These are phyloP conservation scores for Pholiota molesta DNA, from an alignment of 768 basidiomycete species.

Conservation along the genomic window DNA sequence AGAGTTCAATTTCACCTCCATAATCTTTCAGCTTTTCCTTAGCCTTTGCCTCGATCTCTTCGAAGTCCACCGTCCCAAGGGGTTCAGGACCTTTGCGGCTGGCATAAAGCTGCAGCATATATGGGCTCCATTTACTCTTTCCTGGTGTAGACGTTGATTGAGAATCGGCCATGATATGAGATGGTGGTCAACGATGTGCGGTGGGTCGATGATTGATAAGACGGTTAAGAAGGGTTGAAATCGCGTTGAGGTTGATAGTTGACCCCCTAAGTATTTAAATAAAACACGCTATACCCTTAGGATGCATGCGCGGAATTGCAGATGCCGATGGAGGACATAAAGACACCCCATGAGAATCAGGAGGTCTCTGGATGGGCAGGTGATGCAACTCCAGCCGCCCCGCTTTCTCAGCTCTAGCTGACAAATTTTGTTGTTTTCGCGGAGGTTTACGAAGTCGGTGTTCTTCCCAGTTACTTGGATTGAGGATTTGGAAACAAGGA, in stretches of 20 bases:
- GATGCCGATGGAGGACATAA: neutral
- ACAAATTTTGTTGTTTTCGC: neutral
- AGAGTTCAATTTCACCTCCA: constrained; percentile 41
- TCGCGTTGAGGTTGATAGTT: neutral
- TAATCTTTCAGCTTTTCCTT: constrained; percentile 62
- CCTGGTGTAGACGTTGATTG: neutral
- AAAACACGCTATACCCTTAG: constrained; percentile 2
- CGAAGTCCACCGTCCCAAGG: constrained; percentile 61
- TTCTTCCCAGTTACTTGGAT: neutral
- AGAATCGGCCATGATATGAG: neutral
- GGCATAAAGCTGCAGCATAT: constrained; percentile 42
- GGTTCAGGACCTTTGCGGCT: constrained; percentile 43
- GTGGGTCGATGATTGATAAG: neutral
- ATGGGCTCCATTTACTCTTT: constrained; percentile 40
- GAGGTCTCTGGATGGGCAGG: neutral
- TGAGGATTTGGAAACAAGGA: neutral
- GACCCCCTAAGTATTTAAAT: neutral
- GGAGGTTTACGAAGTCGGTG: neutral
- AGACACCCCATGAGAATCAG: constrained; percentile 7
- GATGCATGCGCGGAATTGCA: constrained; percentile 2
- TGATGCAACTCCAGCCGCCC: neutral
- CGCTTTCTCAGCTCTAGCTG: neutral
- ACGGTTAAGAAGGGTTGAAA: neutral
- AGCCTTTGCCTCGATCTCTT: constrained; percentile 69
- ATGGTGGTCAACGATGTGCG: neutral